Evolutionary conservation across 1,284 basidiomycete species (phyloP).

Genomic region (Moniliella sp.): DNA sequence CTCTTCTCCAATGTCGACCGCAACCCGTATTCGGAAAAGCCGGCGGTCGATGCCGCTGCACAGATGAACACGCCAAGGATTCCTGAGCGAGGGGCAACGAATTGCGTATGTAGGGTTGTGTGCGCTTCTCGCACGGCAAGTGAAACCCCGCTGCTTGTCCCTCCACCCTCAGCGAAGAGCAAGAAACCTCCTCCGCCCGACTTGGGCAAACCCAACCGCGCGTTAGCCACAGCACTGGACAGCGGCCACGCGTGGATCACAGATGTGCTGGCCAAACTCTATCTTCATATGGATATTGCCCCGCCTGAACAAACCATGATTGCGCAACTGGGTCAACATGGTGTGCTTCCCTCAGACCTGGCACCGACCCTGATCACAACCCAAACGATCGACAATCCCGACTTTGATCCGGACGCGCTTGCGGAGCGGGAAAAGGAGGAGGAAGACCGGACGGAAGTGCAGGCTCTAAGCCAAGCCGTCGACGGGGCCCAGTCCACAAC

Average conservation of each 20-base stretch:
- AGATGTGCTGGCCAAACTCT: slow-evolving; percentile 29
- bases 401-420: slow-evolving; percentile 16
- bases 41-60: slow-evolving; percentile 19
- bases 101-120: slow-evolving; percentile 31
- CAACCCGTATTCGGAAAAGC: no score
- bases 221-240: slow-evolving; percentile 6
- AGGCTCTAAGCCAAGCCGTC: no score
- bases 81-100: slow-evolving; percentile 27
- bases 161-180: no score
- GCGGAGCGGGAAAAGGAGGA: slow-evolving; percentile 4
- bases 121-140: slow-evolving; percentile 29
- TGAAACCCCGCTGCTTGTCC: slow-evolving; percentile 26
- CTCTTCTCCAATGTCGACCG: slow-evolving; percentile 28
- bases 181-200: no score
- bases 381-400: slow-evolving; percentile 26
- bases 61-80: slow-evolving; percentile 30
- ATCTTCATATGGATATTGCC: slow-evolving; percentile 33
- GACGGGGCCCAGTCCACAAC: no score
- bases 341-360: slow-evolving; percentile 24
- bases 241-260: slow-evolving; percentile 22
- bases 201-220: no score
- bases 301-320: slow-evolving; percentile 28
- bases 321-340: slow-evolving; percentile 26
- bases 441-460: no score
- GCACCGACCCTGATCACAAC: slow-evolving; percentile 28